These are phyloP conservation scores for Fusarium aywerte DNA, from an alignment of 2,329 filamentous ascomycete species.

Conservation along the genomic window DNA sequence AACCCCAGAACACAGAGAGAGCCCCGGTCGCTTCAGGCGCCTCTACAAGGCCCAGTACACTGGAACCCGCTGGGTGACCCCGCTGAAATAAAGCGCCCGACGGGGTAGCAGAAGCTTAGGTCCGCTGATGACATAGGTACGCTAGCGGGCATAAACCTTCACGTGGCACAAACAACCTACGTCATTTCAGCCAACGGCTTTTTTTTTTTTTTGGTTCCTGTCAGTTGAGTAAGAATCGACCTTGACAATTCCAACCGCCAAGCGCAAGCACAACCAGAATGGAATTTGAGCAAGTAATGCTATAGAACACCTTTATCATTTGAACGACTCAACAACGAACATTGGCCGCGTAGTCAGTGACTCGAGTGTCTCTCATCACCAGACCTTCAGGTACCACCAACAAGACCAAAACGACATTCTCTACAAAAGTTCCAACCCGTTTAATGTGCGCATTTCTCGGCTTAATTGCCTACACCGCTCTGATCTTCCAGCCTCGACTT, in stretches of 20 bases:
- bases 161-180: constrained; percentile 31
- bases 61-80: constrained; percentile 18
- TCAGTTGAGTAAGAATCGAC: constrained; percentile 7
- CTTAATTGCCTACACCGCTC: constrained; percentile 23
- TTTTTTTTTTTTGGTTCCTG: neutral
- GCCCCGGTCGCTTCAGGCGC: constrained; percentile 29
- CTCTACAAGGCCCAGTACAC: constrained; percentile 18
- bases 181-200: constrained; percentile 25
- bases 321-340: neutral
- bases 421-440: constrained; percentile 21
- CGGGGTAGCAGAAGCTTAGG: constrained; percentile 20
- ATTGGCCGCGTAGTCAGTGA: constrained; percentile 1
- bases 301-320: neutral
- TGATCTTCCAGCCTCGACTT: neutral
- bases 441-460: constrained; percentile 6
- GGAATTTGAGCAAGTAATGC: neutral
- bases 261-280: neutral
- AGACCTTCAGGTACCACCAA: constrained; percentile 25
- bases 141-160: constrained; percentile 25
- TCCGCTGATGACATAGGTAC: constrained; percentile 40
- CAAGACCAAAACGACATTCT: constrained; percentile 12
- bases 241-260: constrained; percentile 2
- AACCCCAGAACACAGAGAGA: neutral
- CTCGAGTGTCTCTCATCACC: constrained; percentile 12
- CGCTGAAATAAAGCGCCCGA: constrained; percentile 15